Percentiles rank a stretch among this genome's conserved stretches.
phyloP scores from a whole-genome alignment of 129 eudicot species.

The Scalesia atractyloides region DNA sequence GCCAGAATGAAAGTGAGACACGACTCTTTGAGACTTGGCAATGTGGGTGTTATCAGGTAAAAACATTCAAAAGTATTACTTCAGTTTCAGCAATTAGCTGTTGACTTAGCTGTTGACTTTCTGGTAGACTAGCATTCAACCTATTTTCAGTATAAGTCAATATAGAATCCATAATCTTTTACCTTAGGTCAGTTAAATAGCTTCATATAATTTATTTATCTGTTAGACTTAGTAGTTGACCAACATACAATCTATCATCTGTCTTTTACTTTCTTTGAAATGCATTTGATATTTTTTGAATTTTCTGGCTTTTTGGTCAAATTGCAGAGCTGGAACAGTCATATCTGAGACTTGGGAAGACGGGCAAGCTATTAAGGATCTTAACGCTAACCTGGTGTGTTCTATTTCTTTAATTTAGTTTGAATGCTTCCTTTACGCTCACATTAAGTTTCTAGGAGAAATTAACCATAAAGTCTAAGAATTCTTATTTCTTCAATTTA shows the following conservation, averaged over 20 bases:
- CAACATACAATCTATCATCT: not conserved
- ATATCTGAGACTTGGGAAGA: constrained; percentile 99
- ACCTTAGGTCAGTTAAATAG: not conserved
- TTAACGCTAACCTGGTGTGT: constrained; percentile 82
- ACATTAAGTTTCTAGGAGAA: not conserved
- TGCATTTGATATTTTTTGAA: constrained; percentile 1
- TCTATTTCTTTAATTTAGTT: constrained; percentile 16
- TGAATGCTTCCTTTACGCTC: constrained; percentile 25
- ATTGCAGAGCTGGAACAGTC: constrained; percentile 88
- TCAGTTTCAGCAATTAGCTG: constrained; percentile 4
- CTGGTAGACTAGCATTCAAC: not conserved
- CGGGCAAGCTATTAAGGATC: constrained; percentile 91
- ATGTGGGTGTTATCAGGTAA: constrained; percentile 94
- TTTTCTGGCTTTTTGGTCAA: constrained; percentile 14
- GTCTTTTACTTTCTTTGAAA: constrained; percentile 4
- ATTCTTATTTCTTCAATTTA: too few species aligned
- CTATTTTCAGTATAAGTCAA: too few species aligned
- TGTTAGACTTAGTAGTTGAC: not conserved
- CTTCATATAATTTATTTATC: not conserved
- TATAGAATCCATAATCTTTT: not conserved
- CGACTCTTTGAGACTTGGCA: constrained; percentile 93
- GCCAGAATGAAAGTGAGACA: constrained; percentile 94
- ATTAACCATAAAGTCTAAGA: constrained; percentile 7
- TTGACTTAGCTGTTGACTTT: not conserved
- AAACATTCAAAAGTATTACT: constrained; percentile 2